Evolutionary conservation across 345 rosid species (phyloP).

Genomic region (Hibiscus mutabilis): DNA sequence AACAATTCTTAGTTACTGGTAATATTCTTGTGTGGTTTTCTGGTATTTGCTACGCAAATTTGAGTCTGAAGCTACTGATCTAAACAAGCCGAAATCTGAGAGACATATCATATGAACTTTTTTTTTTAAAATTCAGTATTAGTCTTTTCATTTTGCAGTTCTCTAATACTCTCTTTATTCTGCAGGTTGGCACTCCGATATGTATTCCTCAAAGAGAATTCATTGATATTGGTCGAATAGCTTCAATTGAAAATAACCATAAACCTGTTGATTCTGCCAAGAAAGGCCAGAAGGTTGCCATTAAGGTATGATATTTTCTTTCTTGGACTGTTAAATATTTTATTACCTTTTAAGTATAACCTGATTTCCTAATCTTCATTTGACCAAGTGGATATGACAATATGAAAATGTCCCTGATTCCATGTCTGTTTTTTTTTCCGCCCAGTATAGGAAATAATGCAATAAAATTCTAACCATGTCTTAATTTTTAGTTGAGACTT

Average conservation of each 20-base stretch:
- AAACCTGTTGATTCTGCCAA: slow-evolving; percentile 68
- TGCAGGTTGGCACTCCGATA: slow-evolving; percentile 84
- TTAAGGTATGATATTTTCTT: slow-evolving; percentile 49
- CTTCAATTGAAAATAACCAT: slow-evolving; percentile 73
- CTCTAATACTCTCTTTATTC: slow-evolving; percentile 7
- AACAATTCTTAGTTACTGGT: background rate
- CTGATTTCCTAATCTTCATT: background rate
- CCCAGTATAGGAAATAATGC: background rate
- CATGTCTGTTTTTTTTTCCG: background rate
- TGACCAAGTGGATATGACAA: background rate
- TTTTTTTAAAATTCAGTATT: no score
- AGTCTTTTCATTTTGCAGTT: no score
- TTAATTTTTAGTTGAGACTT: background rate
- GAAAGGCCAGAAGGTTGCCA: slow-evolving; percentile 77
- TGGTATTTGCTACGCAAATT: background rate
- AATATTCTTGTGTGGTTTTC: background rate
- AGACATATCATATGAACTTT: no score
- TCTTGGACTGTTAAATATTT: background rate
- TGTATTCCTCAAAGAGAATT: slow-evolving; percentile 76
- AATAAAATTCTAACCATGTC: background rate
- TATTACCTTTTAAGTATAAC: background rate
- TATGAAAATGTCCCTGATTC: background rate
- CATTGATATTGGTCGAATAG: slow-evolving; percentile 79
- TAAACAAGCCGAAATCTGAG: background rate
- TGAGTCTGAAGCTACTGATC: background rate